Evolutionary conservation across 257 asterid genomes (phyloP).

Genomic region (Hygrophila difformis): DNA sequence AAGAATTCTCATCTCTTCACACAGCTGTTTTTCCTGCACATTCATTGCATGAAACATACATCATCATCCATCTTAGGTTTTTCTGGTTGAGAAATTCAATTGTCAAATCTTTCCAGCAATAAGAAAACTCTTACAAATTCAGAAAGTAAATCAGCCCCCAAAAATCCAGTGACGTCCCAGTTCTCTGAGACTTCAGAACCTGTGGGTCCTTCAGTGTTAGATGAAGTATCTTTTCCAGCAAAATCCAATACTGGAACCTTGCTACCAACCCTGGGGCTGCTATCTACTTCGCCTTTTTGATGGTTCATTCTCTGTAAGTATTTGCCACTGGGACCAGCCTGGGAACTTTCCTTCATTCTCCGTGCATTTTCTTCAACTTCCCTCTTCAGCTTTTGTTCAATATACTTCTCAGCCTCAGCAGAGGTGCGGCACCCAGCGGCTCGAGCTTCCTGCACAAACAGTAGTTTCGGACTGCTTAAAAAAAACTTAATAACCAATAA

Average conservation of each 20-base stretch:
- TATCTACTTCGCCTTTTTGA: constrained; percentile 46
- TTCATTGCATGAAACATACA: background rate
- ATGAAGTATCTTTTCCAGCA: constrained; percentile 34
- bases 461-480: constrained; percentile 6
- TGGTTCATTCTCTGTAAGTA: constrained; percentile 49
- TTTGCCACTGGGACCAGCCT: constrained; percentile 58
- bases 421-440: constrained; percentile 80
- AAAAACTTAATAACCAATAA: background rate
- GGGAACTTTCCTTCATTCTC: constrained; percentile 53
- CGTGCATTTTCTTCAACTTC: constrained; percentile 54
- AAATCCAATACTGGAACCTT: constrained; percentile 46
- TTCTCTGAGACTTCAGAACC: constrained; percentile 34
- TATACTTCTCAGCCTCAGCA: constrained; percentile 66
- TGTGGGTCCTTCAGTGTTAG: constrained; percentile 22
- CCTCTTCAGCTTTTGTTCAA: constrained; percentile 61
- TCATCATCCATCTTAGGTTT: background rate
- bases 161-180: constrained; percentile 70
- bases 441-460: constrained; percentile 70
- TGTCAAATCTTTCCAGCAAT: constrained; percentile 3
- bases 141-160: constrained; percentile 74
- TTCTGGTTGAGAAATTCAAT: too few species aligned
- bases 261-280: constrained; percentile 38
- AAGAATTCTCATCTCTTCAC: constrained; percentile 71
- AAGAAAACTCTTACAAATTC: constrained; percentile 51
- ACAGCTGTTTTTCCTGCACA: constrained; percentile 82